Evolutionary conservation across 2,329 filamentous ascomycete species (phyloP).

Genomic region (Neophaeococcomyces mojaviensis): DNA sequence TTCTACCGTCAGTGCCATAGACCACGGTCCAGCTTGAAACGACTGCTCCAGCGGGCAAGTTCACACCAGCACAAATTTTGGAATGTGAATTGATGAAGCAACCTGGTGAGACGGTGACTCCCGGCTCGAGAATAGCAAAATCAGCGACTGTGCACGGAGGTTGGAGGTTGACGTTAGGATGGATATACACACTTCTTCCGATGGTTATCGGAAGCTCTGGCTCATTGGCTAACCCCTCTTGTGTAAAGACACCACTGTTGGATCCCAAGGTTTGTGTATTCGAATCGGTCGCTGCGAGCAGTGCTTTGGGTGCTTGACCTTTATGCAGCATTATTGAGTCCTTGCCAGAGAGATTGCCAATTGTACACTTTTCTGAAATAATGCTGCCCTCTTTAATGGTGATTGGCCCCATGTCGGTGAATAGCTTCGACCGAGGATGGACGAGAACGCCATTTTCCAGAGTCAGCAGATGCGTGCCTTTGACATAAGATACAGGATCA

Average conservation of each 20-base stretch:
- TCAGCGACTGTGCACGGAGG: conserved; percentile 31
- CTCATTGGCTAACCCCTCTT: too few species aligned
- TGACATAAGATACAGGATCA: conserved; percentile 43
- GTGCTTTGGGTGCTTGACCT: conserved; percentile 5
- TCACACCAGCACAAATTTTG: conserved; percentile 59
- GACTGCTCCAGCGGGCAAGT: conserved; percentile 40
- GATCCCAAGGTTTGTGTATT: too few species aligned
- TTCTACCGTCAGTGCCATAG: conserved; percentile 52
- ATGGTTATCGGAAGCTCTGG: conserved; percentile 26
- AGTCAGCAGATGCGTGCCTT: conserved; percentile 70
- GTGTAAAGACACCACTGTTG: too few species aligned
- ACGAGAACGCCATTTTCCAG: conserved; percentile 71
- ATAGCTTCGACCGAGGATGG: conserved; percentile 77
- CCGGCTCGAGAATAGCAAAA: conserved; percentile 39
- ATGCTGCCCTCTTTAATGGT: conserved; percentile 75
- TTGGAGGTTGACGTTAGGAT: conserved; percentile 31
- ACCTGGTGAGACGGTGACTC: conserved; percentile 31
- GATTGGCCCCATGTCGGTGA: conserved; percentile 70
- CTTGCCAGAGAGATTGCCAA: conserved; percentile 37
- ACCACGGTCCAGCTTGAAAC: conserved; percentile 63
- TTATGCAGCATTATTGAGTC: background rate
- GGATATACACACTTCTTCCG: conserved; percentile 17
- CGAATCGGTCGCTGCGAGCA: too few species aligned
- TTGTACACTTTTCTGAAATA: conserved; percentile 57
- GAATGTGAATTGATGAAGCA: conserved; percentile 48